Evolutionary conservation across 2,329 filamentous ascomycete genomes (phyloP).

Genomic region (Monosporascus sp.): DNA sequence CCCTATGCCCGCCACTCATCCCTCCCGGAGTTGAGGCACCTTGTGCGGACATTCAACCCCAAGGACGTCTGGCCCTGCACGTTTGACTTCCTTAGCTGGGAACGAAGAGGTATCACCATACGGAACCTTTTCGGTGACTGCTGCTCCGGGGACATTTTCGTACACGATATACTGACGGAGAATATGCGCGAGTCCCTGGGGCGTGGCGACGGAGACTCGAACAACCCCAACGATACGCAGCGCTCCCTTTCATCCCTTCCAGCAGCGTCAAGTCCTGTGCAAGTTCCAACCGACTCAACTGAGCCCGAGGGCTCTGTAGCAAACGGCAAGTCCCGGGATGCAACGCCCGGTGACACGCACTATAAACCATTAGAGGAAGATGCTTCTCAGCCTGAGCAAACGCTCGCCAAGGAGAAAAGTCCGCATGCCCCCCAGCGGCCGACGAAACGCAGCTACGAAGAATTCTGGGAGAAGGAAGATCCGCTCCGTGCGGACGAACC

Average conservation of each 20-base stretch:
- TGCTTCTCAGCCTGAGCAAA: background rate
- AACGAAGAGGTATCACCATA: constrained; percentile 56
- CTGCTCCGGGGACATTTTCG: constrained; percentile 57
- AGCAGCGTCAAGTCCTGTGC: constrained; percentile 1
- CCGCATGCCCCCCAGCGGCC: background rate
- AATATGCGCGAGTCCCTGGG: constrained; percentile 1
- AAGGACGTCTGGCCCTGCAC: constrained; percentile 81
- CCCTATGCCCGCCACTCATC: constrained; percentile 90
- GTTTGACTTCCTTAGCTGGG: constrained; percentile 59
- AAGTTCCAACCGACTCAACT: background rate
- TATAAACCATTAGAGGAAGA: background rate
- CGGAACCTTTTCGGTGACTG: constrained; percentile 63
- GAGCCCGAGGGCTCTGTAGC: background rate
- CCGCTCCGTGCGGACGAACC: constrained; percentile 8
- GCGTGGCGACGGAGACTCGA: background rate
- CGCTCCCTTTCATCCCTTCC: background rate
- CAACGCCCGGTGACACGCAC: background rate
- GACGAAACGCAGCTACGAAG: background rate
- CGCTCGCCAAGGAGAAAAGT: too few species aligned
- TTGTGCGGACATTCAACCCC: constrained; percentile 65
- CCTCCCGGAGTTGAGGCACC: constrained; percentile 68
- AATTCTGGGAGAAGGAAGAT: constrained; percentile 5
- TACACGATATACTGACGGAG: constrained; percentile 60
- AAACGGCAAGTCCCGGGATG: too few species aligned
- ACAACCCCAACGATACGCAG: constrained; percentile 14